Evolutionary conservation across 805 yeast species (phyloP), one percentile per base, ranked within the genome.

Genomic region (Priceomyces melissophilus): DNA sequence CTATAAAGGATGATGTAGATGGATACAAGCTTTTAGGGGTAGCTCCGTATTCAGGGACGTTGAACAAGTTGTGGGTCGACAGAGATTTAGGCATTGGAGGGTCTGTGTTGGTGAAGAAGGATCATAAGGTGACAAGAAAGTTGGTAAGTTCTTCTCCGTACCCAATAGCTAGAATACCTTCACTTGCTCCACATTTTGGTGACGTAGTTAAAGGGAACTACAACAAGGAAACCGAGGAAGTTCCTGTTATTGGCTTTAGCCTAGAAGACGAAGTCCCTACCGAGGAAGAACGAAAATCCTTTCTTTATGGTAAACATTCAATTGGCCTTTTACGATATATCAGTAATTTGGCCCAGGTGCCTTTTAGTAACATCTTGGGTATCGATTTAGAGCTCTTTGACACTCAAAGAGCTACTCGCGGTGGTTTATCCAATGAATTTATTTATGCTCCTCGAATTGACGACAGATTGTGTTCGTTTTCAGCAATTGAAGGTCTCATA

Each of bases 161-260:
- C 48, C 87, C 87, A 47, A 75, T 87, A 52, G 96, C 90, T 10
- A 81, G 81, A 51, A 84, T 87, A 40, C 95, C 96, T 4, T 76
- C 91, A 2, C 70, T 88, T 55, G 96, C 96, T 4, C 90, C 90
- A 3, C 96, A 87, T 65, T 88, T 87, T 59, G 96, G 96, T 35
- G 67, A 60, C 7, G 81, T 81, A 4, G 73, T 88, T 2, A 54
- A 63, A 16, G 83, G 83, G 7, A 90, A 90, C 4, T 85, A 82
- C 65, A 86, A 88, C 65, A 69, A 66, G 41, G 96, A 87, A 59
- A 83, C 84, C 20, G 79, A 82, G 54, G 81, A 84, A 38, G 85
- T 86, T 13, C 96, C 96, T 1, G 79, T 88, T 10, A 67, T 84
- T 39, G 96, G 89, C 0, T 83, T 71, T 49, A 50, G 63, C n/a